A percentile compares a stretch with the other conserved stretches of the same genome.
Conservation (phyloP, 805 yeast species). For the Nakazawaea laoshanensis region DNA sequence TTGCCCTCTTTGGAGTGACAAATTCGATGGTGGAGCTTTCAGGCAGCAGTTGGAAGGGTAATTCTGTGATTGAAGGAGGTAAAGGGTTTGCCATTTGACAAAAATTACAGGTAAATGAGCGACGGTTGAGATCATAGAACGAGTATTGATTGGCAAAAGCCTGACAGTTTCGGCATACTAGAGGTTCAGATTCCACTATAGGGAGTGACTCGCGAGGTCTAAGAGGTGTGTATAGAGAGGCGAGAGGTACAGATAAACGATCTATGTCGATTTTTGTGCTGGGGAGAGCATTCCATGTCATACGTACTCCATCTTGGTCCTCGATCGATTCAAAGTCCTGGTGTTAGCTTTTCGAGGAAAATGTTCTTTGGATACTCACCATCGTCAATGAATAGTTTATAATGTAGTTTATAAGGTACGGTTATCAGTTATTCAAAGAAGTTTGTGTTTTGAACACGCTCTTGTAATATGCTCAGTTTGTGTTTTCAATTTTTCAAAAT, state of each 20-base stretch:
- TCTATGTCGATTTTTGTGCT: slow-evolving; percentile 43
- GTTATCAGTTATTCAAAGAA: too few relatives aligned
- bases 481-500: background rate
- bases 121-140: slow-evolving; percentile 21
- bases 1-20: slow-evolving; percentile 22
- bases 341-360: too few relatives aligned
- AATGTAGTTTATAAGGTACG: too few relatives aligned
- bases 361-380: background rate
- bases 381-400: too few relatives aligned
- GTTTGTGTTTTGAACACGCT: too few relatives aligned
- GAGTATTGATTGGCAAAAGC: slow-evolving; percentile 47
- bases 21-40: slow-evolving; percentile 46
- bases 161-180: slow-evolving; percentile 47
- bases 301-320: slow-evolving; percentile 66
- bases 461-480: background rate
- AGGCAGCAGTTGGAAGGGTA: slow-evolving; percentile 29
- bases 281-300: slow-evolving; percentile 65
- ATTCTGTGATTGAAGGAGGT: slow-evolving; percentile 17
- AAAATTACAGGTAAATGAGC: slow-evolving; percentile 47
- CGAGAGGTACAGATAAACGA: slow-evolving; percentile 45
- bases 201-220: slow-evolving; percentile 33
- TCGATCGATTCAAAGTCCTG: slow-evolving; percentile 43
- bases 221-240: slow-evolving; percentile 52
- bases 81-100: slow-evolving; percentile 41
- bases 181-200: slow-evolving; percentile 28